These are phyloP conservation scores for Podila epigama DNA, from an alignment of 192 early-diverging fungal genomes.

Conservation along the genomic window DNA sequence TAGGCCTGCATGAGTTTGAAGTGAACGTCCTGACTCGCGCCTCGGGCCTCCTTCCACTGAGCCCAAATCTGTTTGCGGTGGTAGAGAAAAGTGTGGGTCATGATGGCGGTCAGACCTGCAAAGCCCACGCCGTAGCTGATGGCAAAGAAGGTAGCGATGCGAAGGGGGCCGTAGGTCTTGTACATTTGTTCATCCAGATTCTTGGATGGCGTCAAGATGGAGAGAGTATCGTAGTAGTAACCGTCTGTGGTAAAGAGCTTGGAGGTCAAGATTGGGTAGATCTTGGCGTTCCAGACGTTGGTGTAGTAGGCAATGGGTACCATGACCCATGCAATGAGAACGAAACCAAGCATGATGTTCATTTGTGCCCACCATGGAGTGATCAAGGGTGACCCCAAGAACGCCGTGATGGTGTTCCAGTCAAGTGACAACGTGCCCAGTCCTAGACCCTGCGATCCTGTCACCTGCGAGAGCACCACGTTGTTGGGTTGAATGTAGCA, in stretches of 20 bases:
- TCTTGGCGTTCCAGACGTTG: slow-evolving; percentile 65
- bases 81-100: slow-evolving; percentile 68
- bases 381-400: slow-evolving; percentile 50
- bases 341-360: slow-evolving; percentile 69
- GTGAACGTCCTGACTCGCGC: slow-evolving; percentile 45
- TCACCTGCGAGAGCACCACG: slow-evolving; percentile 47
- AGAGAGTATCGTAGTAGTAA: slow-evolving; percentile 44
- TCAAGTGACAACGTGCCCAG: slow-evolving; percentile 75
- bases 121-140: slow-evolving; percentile 62
- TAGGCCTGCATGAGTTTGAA: slow-evolving; percentile 52
- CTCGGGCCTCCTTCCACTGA: slow-evolving; percentile 52
- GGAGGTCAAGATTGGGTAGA: slow-evolving; percentile 45
- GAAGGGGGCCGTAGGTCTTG: slow-evolving; percentile 52
- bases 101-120: slow-evolving; percentile 62
- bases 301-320: slow-evolving; percentile 71
- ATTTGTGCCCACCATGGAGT: slow-evolving; percentile 62
- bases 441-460: slow-evolving; percentile 68
- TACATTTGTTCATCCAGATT: slow-evolving; percentile 50
- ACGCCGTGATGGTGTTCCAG: slow-evolving; percentile 64
- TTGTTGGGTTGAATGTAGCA: slow-evolving; percentile 32
- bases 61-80: slow-evolving; percentile 65
- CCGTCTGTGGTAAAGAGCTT: slow-evolving; percentile 50
- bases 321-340: slow-evolving; percentile 74
- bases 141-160: slow-evolving; percentile 57
- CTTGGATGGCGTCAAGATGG: slow-evolving; percentile 46